phyloP scores from a whole-genome alignment of 169 alveolate species.

The Plasmodium adleri region DNA sequence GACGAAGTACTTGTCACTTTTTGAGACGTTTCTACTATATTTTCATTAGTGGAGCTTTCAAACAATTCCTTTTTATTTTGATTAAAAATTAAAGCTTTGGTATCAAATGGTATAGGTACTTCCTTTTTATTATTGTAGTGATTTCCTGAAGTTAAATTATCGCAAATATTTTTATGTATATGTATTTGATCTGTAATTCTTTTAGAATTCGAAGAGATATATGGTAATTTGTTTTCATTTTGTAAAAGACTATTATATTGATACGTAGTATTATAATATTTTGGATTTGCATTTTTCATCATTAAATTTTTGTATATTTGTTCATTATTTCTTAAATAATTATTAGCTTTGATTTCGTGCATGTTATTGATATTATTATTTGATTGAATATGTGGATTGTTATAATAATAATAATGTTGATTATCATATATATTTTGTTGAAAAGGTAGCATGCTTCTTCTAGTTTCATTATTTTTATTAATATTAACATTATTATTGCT shows the following conservation, averaged over 20 bases:
- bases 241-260: not conserved
- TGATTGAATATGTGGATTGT: not conserved
- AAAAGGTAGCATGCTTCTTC: no score
- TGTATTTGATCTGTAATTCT: not conserved
- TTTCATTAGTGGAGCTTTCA: not conserved
- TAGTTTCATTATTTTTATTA: not conserved
- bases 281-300: not conserved
- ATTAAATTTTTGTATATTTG: not conserved
- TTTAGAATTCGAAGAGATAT: not conserved
- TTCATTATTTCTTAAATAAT: not conserved
- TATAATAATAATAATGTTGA: not conserved
- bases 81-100: no score
- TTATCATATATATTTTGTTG: no score
- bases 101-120: no score
- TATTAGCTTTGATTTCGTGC: not conserved
- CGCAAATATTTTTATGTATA: not conserved
- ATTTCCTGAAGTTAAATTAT: conserved; percentile 5
- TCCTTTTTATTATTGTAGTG: not conserved
- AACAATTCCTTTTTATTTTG: not conserved
- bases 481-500: not conserved
- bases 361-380: not conserved
- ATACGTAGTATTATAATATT: not conserved
- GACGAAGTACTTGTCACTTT: no score
- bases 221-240: not conserved
- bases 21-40: not conserved